Evolutionary conservation across 148 eudicot species (phyloP).

Genomic region (Tetragonia tetragonoides): DNA sequence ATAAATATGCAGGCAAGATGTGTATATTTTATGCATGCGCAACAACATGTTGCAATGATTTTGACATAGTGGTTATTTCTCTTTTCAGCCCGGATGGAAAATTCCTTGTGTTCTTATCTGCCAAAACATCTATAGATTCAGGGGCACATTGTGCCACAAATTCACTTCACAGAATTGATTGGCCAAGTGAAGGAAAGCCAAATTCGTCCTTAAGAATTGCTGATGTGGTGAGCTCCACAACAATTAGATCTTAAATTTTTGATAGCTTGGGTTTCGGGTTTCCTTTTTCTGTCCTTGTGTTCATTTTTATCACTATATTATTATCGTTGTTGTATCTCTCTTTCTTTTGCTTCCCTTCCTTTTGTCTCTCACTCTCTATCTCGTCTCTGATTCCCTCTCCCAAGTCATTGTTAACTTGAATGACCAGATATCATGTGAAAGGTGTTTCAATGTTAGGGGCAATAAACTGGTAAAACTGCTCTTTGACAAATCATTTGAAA

Average conservation of each 20-base stretch:
- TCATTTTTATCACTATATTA: no score
- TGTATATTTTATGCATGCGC: background rate
- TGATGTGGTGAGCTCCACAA: slow-evolving; percentile 39
- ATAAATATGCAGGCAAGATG: background rate
- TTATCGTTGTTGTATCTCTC: background rate
- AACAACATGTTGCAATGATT: background rate
- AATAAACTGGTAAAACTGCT: background rate
- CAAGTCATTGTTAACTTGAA: background rate
- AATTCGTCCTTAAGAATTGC: slow-evolving; percentile 41
- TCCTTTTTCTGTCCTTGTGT: background rate
- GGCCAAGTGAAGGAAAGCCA: slow-evolving; percentile 56
- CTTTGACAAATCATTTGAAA: background rate
- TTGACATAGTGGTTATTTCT: slow-evolving; percentile 8
- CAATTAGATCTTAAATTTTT: background rate
- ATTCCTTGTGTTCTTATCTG: slow-evolving; percentile 73
- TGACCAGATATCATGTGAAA: background rate
- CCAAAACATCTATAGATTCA: slow-evolving; percentile 70
- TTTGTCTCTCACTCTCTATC: background rate
- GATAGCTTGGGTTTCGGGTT: background rate
- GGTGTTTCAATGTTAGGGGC: background rate
- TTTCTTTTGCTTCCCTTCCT: background rate
- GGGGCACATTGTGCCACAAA: slow-evolving; percentile 80
- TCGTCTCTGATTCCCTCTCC: background rate
- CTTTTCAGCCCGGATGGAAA: slow-evolving; percentile 78
- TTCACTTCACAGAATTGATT: slow-evolving; percentile 82